These are phyloP conservation scores for Amaranthus tricolor DNA, from an alignment of 179 eudicot genomes.

Conservation along the genomic window DNA sequence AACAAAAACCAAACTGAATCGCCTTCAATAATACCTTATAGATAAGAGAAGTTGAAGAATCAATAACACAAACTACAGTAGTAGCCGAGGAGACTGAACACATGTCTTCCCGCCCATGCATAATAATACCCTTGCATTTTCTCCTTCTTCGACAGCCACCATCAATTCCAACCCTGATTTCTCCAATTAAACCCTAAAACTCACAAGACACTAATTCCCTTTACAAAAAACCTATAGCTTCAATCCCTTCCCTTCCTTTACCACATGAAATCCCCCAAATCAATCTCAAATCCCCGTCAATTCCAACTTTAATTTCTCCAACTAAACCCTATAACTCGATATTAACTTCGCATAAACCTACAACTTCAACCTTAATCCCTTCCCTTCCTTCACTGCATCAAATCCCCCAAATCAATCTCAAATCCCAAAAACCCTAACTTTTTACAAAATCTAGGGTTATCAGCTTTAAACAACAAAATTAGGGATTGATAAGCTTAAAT, in stretches of 20 bases:
- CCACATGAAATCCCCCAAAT: not conserved
- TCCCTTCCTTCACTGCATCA: not conserved
- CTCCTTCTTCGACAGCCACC: constrained; percentile 41
- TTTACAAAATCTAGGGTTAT: not conserved
- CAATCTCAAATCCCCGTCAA: not conserved
- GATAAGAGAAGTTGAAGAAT: constrained; percentile 34
- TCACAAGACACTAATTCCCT: not conserved
- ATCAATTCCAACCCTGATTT: constrained; percentile 51
- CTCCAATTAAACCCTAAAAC: not conserved
- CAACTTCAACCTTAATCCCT: not conserved
- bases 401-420: not conserved
- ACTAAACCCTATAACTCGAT: no score
- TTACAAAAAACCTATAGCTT: not conserved
- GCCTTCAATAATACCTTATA: constrained; percentile 37
- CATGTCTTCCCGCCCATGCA: constrained; percentile 58
- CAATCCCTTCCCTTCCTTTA: not conserved
- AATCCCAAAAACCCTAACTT: not conserved
- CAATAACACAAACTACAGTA: constrained; percentile 35
- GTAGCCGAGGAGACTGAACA: constrained; percentile 43
- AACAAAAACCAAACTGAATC: no score
- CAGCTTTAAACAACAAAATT: not conserved
- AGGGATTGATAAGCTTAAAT: not conserved
- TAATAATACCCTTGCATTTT: constrained; percentile 55
- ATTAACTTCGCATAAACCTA: no score
- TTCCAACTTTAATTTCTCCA: no score